Evolutionary conservation across 257 asterid species (phyloP).

Genomic region (Solanum corneliomulleri): DNA sequence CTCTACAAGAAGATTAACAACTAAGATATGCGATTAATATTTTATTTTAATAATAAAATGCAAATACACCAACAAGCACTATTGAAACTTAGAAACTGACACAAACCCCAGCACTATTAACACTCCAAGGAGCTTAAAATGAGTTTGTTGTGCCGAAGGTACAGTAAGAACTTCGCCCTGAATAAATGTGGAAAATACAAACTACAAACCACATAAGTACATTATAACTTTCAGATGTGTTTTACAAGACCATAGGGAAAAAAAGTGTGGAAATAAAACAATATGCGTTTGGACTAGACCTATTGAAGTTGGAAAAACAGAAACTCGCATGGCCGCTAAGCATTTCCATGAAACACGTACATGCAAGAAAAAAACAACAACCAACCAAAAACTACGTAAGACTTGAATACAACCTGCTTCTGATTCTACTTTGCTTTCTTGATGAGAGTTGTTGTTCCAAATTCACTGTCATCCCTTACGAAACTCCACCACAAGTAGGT

Average conservation of each 20-base stretch:
- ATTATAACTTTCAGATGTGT: not conserved
- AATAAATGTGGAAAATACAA: not conserved
- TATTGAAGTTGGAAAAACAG: not conserved
- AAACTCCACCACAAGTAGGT: slow-evolving; percentile 86
- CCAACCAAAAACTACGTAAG: not conserved
- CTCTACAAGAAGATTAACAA: too few species aligned
- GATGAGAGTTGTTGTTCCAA: slow-evolving; percentile 40
- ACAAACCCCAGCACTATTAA: not conserved
- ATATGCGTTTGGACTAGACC: not conserved
- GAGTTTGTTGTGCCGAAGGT: not conserved
- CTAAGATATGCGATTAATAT: too few species aligned
- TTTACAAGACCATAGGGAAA: not conserved
- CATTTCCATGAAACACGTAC: not conserved
- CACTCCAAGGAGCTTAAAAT: not conserved
- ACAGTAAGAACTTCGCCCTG: not conserved
- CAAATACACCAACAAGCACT: not conserved
- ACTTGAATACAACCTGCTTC: not conserved
- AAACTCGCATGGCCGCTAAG: not conserved
- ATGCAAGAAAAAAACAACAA: not conserved
- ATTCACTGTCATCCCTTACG: slow-evolving; percentile 61
- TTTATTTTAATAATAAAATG: too few species aligned
- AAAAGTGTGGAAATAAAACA: not conserved
- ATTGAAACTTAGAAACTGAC: not conserved
- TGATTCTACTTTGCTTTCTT: slow-evolving; percentile 42
- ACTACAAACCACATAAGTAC: not conserved